Percentiles rank a stretch among this genome's conserved stretches.
Conservation (phyloP, 805 yeast genomes). For the Starmerella stellata region DNA sequence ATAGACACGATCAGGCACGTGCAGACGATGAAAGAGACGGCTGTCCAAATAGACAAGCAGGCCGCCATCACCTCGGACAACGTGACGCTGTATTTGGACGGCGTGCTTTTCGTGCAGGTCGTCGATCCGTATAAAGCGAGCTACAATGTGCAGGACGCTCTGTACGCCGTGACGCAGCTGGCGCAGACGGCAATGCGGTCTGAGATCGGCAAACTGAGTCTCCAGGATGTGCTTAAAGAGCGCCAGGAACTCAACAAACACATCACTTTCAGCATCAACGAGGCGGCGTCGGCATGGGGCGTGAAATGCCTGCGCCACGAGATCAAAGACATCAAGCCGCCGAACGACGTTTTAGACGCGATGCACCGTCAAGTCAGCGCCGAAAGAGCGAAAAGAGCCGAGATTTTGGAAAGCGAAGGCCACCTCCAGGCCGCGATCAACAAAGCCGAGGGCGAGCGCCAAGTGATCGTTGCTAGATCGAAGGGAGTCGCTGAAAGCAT, state of each 20-base stretch:
- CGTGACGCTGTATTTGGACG: slow-evolving; percentile 69
- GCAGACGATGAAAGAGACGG: slow-evolving; percentile 63
- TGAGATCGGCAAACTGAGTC: slow-evolving; percentile 66
- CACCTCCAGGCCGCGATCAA: slow-evolving; percentile 61
- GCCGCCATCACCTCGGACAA: slow-evolving; percentile 75
- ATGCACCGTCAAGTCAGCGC: slow-evolving; percentile 85
- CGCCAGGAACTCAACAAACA: slow-evolving; percentile 54
- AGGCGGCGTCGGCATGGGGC: slow-evolving; percentile 77
- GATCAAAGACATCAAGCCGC: slow-evolving; percentile 77
- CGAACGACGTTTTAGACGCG: slow-evolving; percentile 65
- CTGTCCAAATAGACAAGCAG: slow-evolving; percentile 71
- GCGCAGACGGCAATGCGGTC: slow-evolving; percentile 86
- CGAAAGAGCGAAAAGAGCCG: slow-evolving; percentile 73
- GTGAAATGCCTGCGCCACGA: slow-evolving; percentile 68
- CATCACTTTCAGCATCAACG: slow-evolving; percentile 63
- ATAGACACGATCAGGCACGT: slow-evolving; percentile 65
- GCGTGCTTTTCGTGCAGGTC: slow-evolving; percentile 60
- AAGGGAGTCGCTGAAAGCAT: slow-evolving; percentile 69
- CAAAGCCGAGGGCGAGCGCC: slow-evolving; percentile 67
- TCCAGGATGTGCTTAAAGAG: slow-evolving; percentile 62
- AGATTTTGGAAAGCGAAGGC: slow-evolving; percentile 75
- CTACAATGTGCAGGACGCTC: slow-evolving; percentile 76
- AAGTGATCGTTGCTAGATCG: slow-evolving; percentile 51
- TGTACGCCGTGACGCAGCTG: slow-evolving; percentile 65
- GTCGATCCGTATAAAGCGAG: slow-evolving; percentile 70